Evolutionary conservation across 2,329 filamentous ascomycete species (phyloP), one percentile per base, ranked within the genome.

Genomic region (Xylaria digitata): DNA sequence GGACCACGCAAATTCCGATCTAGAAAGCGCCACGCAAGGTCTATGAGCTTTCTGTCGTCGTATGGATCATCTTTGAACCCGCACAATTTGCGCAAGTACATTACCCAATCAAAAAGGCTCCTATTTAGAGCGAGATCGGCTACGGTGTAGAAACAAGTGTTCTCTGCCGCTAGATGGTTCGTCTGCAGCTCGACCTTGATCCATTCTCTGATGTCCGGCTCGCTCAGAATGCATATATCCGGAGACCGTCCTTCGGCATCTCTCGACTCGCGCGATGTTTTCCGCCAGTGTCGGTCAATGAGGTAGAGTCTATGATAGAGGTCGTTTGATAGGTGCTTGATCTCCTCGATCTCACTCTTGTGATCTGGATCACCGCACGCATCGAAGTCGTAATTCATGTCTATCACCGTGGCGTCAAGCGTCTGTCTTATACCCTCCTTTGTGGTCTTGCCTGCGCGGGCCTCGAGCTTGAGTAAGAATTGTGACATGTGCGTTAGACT

Each of bases 381-480:
- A 7, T 57, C 42, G 21, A 64, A 66, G 26, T 66, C 55, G 50
- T 71, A 64, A 6, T 63, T 54, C 23, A 40, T 61, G 21, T 74
- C 68, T 1, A 49, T 46, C 1, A 73, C 69, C 5, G 73, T 76
- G 0, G 73, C 72, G 57, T 77, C 76, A 2, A 77, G 70, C 1
- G 75, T 75, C 23, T 71, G 71, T 17, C 74, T 67, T 23, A 77
- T 74, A 0, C 72, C 72, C 40, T 77, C 73, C 8, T 77, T 76
- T 11, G 72, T 72, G 5, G 71, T 63, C 30, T 74, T 74, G 7
- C 71, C 70, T 8, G 73, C 65, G 17, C 75, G 72, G 9, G 69
- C 73, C 57, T 77, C 74, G 15, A 77, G 61, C 57, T 77, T 77
- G 1, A 77, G 68, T n/a, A 76, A 32, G 54, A 74, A 75, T 58